phyloP scores from a whole-genome alignment of 2,329 filamentous ascomycete genomes.

The Apiospora sp. region DNA sequence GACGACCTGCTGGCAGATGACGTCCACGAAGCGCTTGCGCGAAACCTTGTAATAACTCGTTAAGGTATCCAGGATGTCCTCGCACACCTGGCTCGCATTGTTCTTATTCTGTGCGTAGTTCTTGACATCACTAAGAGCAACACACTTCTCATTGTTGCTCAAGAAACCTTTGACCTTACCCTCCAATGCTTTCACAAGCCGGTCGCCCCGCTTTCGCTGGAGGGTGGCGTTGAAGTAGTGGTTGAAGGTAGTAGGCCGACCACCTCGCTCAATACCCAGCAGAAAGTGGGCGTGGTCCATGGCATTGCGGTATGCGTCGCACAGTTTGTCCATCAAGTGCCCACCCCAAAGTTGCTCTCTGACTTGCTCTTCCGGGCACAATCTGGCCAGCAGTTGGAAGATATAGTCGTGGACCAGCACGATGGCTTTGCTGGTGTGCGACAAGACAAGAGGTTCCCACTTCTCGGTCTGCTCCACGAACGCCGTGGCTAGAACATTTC shows the following conservation, averaged over 20 bases:
- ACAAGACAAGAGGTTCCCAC: conserved; percentile 57
- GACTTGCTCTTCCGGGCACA: conserved; percentile 55
- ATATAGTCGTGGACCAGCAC: conserved; percentile 62
- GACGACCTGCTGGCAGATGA: conserved; percentile 56
- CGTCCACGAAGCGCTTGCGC: conserved; percentile 60
- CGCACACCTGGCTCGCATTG: conserved; percentile 41
- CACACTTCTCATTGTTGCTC: background rate
- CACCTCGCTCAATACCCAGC: conserved; percentile 57
- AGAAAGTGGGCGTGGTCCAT: conserved; percentile 60
- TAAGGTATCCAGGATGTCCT: conserved; percentile 59
- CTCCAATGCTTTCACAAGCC: background rate
- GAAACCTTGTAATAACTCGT: conserved; percentile 60
- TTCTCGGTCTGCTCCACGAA: conserved; percentile 63
- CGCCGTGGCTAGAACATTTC: conserved; percentile 49
- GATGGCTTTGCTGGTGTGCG: conserved; percentile 61
- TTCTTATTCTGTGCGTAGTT: background rate
- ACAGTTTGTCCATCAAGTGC: conserved; percentile 57
- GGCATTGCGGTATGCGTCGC: conserved; percentile 53
- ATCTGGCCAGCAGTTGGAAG: conserved; percentile 45
- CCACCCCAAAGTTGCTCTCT: conserved; percentile 37
- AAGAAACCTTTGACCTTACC: too few species aligned
- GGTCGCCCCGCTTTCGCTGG: background rate
- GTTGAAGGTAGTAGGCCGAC: conserved; percentile 58
- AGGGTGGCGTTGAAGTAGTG: conserved; percentile 53
- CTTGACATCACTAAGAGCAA: background rate